Base-by-base conservation (phyloP, 805 yeast genomes). In the Nakazawaea siamensis region DNA sequence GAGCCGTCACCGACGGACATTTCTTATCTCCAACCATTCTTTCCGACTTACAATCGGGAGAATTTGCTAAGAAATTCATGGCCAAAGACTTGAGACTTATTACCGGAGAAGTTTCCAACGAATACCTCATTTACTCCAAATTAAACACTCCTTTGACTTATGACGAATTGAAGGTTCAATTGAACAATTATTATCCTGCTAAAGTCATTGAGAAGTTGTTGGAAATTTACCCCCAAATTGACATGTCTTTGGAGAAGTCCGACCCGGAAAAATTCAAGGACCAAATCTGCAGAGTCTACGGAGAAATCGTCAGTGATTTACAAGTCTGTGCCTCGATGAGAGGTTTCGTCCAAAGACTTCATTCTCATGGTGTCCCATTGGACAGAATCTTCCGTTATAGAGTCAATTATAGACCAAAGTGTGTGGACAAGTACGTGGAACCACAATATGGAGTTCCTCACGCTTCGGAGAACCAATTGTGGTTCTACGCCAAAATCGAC, bases 1-100 rank as follows among this genome's bases (percentile, higher is more conserved):
- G 69, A 45, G 67, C 67, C 8, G 58, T 60, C 18, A 54, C 66
- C 3, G 69, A 64, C 43, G 56, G 49, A 26, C 46, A 59, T 29
- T 61, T 64, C 46, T 55, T 64, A 7, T 37, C 59, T 2, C 34
- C 51, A 3, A 37, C 42, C 6, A 34, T 64, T 15, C 43, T 64
- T n/a, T 26, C 31, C 18, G 69, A 64, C 41, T 39, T 64, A 4
- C 36, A 45, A 24, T 41, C 49, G 12, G 57, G 62, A 24, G 48
- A 49, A 18, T 56, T 49, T 39, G 53, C 57, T 1, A 39, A 45
- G 30, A 47, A 49, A 39, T 40, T 50, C 24, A 35, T 38, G 5
- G 41, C 41, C 18, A 50, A 48, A 26, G 47, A 37, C 11, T 27
- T 49, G n/a, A 45, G 54, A 23, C 33, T 59, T 10, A 32, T 56